Evolutionary conservation across 768 basidiomycete genomes (phyloP), one percentile per base, ranked within the genome.

Genomic region (Suillus decipiens): DNA sequence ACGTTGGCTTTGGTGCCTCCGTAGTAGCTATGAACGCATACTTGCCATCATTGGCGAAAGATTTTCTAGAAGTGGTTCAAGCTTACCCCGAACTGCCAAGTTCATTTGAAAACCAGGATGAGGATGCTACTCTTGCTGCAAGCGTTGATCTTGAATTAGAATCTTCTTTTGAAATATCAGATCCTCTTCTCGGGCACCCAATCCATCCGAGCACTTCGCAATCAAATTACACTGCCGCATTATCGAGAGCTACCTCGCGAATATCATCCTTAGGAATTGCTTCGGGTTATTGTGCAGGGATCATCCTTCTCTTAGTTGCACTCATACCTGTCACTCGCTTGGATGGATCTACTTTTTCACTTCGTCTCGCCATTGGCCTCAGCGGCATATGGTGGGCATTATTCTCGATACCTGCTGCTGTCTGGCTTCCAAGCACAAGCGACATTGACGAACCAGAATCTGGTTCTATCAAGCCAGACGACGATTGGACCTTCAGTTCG

Each of bases 21-120:
- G 80, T 89, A 11, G 96, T 98, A 4, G 95, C 94, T 22, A 86
- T 93, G 82, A 98, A 98, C 71, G 85, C 93, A 0, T 96, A 96
- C 73, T 84, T 96, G 5, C 93, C 92, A 0, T 77, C 78, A 1
- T 82, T 94, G 9, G 91, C 92, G 2, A 83, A 82, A 64, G 84
- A 86, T 47, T 82, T 87, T 0, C 84, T 85, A 3, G 86, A 89
- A 66, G 87, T 90, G 10, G 68, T 80, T 19, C 66, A 72, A 17
- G 73, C 83, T 2, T 73, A 77, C 34, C 69, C 71, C 6, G 76
- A 82, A 54, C 33, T 71, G 61, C 24, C 24, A 17, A 24, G 68
- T 69, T 33, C 66, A 64, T 19, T 59, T 53, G 61, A 66, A 69
- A 36, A 50, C 62, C 14, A 10, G 28, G 66, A 61, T 57, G 64